Conservation (phyloP, 768 basidiomycete genomes). For the Mycena metata region DNA sequence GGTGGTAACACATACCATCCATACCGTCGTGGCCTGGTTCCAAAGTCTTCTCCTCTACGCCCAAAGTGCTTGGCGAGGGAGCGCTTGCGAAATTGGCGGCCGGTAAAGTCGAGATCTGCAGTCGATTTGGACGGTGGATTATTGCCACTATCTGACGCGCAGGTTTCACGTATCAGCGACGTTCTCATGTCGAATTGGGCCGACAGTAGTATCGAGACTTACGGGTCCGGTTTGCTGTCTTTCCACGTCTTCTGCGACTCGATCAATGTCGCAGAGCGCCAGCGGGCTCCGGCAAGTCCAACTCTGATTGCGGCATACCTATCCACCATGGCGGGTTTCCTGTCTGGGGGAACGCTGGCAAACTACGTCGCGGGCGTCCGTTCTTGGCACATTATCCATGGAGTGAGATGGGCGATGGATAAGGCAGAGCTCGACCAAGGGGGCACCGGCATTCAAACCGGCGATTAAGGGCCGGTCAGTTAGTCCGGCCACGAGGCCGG, state of each 20-base stretch:
- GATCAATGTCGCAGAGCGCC: constrained; percentile 45
- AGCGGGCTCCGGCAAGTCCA: constrained; percentile 45
- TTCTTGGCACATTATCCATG: constrained; percentile 64
- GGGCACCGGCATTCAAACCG: too few relatives aligned
- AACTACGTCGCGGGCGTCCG: constrained; percentile 56
- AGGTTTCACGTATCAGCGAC: constrained; percentile 41
- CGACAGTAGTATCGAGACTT: constrained; percentile 47
- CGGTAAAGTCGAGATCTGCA: neutral
- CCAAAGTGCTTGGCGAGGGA: neutral
- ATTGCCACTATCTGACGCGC: constrained; percentile 34
- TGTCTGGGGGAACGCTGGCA: constrained; percentile 47
- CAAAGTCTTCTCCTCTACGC: neutral
- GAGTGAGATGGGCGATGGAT: constrained; percentile 48
- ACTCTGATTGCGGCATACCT: constrained; percentile 49
- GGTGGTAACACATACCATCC: neutral
- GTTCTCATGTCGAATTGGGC: constrained; percentile 48
- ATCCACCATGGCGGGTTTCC: constrained; percentile 46
- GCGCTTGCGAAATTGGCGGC: neutral
- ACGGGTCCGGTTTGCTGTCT: constrained; percentile 52
- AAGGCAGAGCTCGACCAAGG: too few relatives aligned
- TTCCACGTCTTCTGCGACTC: constrained; percentile 59
- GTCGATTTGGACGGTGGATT: neutral
- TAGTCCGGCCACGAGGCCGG: too few relatives aligned
- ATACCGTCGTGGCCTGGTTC: neutral
- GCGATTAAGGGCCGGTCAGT: too few relatives aligned